Base-by-base conservation (phyloP, 2,329 filamentous ascomycete genomes). In the Acrodontium crateriforme region DNA sequence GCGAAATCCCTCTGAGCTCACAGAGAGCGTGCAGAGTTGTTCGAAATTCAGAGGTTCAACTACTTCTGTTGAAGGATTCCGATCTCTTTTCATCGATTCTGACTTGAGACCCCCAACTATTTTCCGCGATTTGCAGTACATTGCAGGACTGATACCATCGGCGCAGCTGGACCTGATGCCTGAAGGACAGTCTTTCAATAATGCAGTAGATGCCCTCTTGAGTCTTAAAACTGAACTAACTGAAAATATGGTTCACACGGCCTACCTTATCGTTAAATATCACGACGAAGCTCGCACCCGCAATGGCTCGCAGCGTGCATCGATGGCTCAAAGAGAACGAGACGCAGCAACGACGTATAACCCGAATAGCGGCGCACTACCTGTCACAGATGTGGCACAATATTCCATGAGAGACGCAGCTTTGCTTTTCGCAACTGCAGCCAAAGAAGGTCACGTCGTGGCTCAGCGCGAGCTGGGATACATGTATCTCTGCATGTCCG, bases 401-500 rank as follows among this genome's bases (percentile, higher is more conserved):
- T 76, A 82, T 54, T 73, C 69, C 31, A 71, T 89, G 49, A 66
- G 73, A 23, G 83, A 94, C 49, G 87, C 84, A 0, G 85, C 80
- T 3, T 73, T 70, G 41, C 89, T 95, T 74, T 83, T 82, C 65
- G 78, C 82, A 37, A 89, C 94, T 49, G 87, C 85, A 1, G 89
- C 89, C 10, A 89, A 85, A 51, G 89, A 98, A 56, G 85, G 87
- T 20, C 74, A 85, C 35, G 69, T 84, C 0, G 79, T 81, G 9
- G 85, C 87, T 4, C 85, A 95, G 58, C 75, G 89, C 27, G 89
- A 98, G 56, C 68, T 98, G 10, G 89, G 81, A 2, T 79, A 93
- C 37, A 78, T 95, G 45, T 95, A 94, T 52, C 69, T 98, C 20
- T 89, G 83, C 0, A 79, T 92, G 42, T 85, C 89, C 0, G 83